A percentile compares a stretch with the other conserved stretches of the same genome.
Evolutionary conservation across 176 grass and related monocot genomes (phyloP).

Genomic region (Melocanna baccifera): DNA sequence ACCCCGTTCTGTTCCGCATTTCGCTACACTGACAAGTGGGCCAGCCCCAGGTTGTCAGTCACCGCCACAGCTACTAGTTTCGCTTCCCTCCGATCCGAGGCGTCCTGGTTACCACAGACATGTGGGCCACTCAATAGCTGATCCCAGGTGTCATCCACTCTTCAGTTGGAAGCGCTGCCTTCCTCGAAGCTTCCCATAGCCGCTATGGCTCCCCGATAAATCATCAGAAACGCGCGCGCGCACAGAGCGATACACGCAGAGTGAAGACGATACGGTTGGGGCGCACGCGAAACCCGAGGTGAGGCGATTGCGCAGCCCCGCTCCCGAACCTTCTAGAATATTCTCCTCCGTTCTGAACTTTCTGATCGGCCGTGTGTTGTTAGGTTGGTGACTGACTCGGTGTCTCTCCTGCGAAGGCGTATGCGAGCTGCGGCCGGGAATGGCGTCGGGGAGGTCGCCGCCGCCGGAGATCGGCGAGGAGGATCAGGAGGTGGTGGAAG

Average conservation of each 20-base stretch:
- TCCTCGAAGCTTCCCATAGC: neutral
- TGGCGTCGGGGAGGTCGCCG: constrained; percentile 6
- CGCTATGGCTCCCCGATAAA: constrained; percentile 25
- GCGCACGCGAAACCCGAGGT: constrained; percentile 10
- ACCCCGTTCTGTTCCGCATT: neutral
- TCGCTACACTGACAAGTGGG: neutral
- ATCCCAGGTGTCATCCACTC: neutral
- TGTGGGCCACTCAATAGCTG: neutral
- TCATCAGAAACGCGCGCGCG: neutral
- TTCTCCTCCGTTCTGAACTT: neutral
- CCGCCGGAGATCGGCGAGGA: constrained; percentile 1
- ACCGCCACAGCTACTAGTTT: neutral
- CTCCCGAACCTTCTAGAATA: neutral
- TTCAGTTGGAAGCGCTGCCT: neutral
- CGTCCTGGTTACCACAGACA: neutral
- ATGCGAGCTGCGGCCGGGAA: neutral
- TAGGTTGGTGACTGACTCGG: neutral
- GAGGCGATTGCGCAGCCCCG: neutral
- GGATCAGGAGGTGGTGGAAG: neutral
- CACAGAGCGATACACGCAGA: neutral
- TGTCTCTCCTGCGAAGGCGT: neutral
- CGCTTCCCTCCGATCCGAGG: neutral
- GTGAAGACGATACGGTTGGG: neutral
- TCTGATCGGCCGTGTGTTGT: neutral
- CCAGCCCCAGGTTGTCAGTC: neutral